phyloP scores from a whole-genome alignment of 2,329 filamentous ascomycete species.

The Fusarium xylarioides region DNA sequence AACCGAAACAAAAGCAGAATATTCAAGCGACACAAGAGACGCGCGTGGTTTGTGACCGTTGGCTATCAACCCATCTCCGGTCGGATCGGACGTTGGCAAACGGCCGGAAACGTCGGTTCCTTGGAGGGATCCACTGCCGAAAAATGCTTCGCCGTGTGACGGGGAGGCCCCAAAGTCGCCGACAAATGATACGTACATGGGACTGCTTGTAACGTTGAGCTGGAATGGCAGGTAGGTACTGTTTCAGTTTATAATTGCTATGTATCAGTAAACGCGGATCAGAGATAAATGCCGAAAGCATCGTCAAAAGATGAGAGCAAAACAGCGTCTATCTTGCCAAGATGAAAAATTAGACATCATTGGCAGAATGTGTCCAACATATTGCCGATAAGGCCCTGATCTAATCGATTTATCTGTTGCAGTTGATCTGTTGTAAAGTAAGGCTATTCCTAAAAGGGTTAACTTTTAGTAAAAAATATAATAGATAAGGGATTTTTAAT shows the following conservation, averaged over 20 bases:
- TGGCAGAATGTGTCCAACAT: constrained; percentile 2
- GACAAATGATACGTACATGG: background rate
- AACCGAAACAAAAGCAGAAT: constrained; percentile 25
- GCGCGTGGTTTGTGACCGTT: constrained; percentile 7
- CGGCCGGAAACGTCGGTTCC: constrained; percentile 41
- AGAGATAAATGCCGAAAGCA: background rate
- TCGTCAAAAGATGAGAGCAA: background rate
- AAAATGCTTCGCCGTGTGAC: constrained; percentile 21
- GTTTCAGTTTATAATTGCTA: background rate
- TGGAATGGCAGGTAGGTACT: background rate
- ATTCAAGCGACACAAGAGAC: constrained; percentile 9
- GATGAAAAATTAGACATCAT: background rate
- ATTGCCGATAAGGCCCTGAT: too few relatives aligned
- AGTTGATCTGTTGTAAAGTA: too few relatives aligned
- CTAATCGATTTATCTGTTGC: too few relatives aligned
- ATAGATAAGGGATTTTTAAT: too few relatives aligned
- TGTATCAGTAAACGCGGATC: background rate
- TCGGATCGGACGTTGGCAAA: constrained; percentile 24
- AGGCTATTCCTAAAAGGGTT: too few relatives aligned
- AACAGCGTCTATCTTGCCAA: background rate
- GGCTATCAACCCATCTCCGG: background rate
- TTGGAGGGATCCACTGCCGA: constrained; percentile 24
- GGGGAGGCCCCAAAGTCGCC: constrained; percentile 5
- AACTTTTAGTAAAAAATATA: too few relatives aligned
- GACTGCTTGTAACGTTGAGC: background rate